Evolutionary conservation across 768 basidiomycete genomes (phyloP).

Genomic region (Dentipellis sp.): DNA sequence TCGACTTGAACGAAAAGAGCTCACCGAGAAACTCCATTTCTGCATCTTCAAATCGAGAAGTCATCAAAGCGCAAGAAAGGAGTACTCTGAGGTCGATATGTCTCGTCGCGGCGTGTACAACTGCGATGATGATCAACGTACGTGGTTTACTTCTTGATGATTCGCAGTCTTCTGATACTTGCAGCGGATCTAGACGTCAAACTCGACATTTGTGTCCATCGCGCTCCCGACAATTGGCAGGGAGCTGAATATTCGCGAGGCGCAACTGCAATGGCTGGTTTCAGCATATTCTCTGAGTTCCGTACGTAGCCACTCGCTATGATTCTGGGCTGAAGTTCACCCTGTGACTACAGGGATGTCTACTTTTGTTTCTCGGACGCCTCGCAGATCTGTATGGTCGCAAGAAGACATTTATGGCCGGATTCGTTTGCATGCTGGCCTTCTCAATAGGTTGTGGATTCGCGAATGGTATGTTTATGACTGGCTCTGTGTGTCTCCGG

Average conservation of each 20-base stretch:
- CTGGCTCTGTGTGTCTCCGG: neutral
- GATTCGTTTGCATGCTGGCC: constrained; percentile 40
- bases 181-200: constrained; percentile 14
- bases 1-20: too few relatives aligned
- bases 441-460: constrained; percentile 64
- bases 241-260: constrained; percentile 38
- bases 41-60: neutral
- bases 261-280: constrained; percentile 55
- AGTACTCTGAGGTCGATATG: constrained; percentile 5
- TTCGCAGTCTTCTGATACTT: too few relatives aligned
- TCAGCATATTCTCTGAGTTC: constrained; percentile 63
- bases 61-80: neutral
- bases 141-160: too few relatives aligned
- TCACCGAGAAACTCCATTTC: too few relatives aligned
- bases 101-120: constrained; percentile 20
- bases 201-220: constrained; percentile 19
- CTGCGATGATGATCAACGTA: constrained; percentile 23
- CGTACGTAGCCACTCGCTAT: constrained; percentile 24
- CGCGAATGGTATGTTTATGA: constrained; percentile 29
- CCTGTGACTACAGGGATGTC: constrained; percentile 46
- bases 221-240: constrained; percentile 21
- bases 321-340: neutral
- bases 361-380: constrained; percentile 67
- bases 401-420: constrained; percentile 55
- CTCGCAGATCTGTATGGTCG: constrained; percentile 75